These are phyloP conservation scores for Trichoderma oligosporum DNA, from an alignment of 2,329 filamentous ascomycete genomes.

Conservation along the genomic window DNA sequence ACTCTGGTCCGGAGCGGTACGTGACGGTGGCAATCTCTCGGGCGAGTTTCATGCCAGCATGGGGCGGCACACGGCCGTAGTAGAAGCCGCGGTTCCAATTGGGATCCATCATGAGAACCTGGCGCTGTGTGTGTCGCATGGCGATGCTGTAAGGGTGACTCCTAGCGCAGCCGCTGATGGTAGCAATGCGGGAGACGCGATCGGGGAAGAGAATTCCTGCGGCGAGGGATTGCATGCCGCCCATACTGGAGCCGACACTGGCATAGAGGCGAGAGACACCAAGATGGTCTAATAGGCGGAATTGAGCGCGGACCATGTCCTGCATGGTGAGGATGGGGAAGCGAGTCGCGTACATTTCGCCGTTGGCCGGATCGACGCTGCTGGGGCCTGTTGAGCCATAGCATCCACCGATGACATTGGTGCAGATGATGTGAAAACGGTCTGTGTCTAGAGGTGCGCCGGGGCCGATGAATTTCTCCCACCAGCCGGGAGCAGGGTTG, in stretches of 20 bases:
- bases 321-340: conserved; percentile 95
- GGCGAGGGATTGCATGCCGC: conserved; percentile 93
- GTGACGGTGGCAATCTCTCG: conserved; percentile 97
- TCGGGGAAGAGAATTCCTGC: conserved; percentile 80
- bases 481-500: conserved; percentile 92
- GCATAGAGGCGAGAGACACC: conserved; percentile 78
- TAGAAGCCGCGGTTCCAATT: conserved; percentile 97
- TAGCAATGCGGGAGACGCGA: conserved; percentile 76
- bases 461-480: conserved; percentile 96
- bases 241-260: conserved; percentile 95
- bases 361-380: conserved; percentile 82
- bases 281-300: conserved; percentile 76
- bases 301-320: conserved; percentile 97
- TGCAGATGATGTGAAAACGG: conserved; percentile 91
- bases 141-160: conserved; percentile 98
- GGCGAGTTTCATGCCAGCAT: conserved; percentile 96
- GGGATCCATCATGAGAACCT: conserved; percentile 98
- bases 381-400: conserved; percentile 92
- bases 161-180: conserved; percentile 87
- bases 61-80: conserved; percentile 81
- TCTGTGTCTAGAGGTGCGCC: conserved; percentile 81
- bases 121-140: conserved; percentile 95
- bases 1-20: conserved; percentile 93
- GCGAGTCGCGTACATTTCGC: conserved; percentile 82
- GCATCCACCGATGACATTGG: conserved; percentile 93